Percentiles rank a stretch among this genome's conserved stretches.
These are phyloP conservation scores for Anacardium occidentale DNA, from an alignment of 345 rosid genomes.

Conservation along the genomic window DNA sequence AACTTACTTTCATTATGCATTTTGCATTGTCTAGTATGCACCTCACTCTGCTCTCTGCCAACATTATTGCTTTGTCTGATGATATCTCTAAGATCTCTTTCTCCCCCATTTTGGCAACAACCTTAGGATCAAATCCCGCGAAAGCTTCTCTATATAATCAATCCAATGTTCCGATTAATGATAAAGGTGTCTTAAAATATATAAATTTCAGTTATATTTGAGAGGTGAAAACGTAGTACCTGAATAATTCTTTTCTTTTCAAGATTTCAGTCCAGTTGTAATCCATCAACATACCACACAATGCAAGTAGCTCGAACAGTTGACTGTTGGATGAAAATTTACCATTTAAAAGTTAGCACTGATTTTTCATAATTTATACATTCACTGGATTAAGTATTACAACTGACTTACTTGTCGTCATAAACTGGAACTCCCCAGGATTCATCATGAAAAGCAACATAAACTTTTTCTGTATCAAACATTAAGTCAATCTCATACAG, in stretches of 20 bases:
- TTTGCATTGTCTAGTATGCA: constrained; percentile 87
- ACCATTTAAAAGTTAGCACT: not conserved
- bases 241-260: constrained; percentile 65
- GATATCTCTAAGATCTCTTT: constrained; percentile 69
- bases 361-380: not conserved
- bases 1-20: constrained; percentile 78
- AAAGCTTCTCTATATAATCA: constrained; percentile 60
- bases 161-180: constrained; percentile 6
- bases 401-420: constrained; percentile 72
- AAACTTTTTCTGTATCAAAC: constrained; percentile 61
- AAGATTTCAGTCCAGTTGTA: constrained; percentile 94
- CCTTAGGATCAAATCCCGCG: constrained; percentile 66
- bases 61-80: constrained; percentile 67
- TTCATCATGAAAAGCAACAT: constrained; percentile 91
- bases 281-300: constrained; percentile 97
- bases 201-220: not conserved
- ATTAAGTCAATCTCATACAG: not conserved
- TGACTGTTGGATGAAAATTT: constrained; percentile 42
- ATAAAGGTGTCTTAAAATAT: not conserved
- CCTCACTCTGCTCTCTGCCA: constrained; percentile 78
- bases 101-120: constrained; percentile 84
- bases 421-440: constrained; percentile 96
- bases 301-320: constrained; percentile 83
- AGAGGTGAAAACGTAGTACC: constrained; percentile 36
- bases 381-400: not conserved